phyloP scores from a whole-genome alignment of 2,329 filamentous ascomycete genomes.

The Botryosphaeria dothidea region DNA sequence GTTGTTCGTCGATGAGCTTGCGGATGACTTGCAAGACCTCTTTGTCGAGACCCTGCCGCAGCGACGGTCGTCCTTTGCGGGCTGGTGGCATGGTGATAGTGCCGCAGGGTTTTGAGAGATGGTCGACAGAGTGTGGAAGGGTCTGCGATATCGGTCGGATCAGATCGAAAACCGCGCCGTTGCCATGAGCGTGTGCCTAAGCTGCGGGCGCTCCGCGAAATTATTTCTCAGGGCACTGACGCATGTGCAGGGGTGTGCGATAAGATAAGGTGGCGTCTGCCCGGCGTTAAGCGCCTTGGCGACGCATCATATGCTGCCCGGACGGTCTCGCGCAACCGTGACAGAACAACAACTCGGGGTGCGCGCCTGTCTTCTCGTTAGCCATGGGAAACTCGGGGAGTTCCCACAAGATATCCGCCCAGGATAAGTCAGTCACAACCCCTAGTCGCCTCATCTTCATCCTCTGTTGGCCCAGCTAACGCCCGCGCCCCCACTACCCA shows the following conservation, averaged over 20 bases:
- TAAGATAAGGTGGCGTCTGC: neutral
- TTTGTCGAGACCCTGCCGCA: conserved; percentile 44
- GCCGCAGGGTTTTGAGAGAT: too few relatives aligned
- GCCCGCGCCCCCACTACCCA: conserved; percentile 40
- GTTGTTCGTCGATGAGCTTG: conserved; percentile 70
- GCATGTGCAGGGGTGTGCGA: neutral
- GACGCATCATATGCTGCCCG: conserved; percentile 8
- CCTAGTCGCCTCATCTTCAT: conserved; percentile 20
- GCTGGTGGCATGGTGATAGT: neutral
- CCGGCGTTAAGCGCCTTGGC: conserved; percentile 6
- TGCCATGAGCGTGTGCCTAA: neutral
- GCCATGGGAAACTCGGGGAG: conserved; percentile 67
- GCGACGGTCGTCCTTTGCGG: conserved; percentile 27
- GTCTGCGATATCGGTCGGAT: neutral
- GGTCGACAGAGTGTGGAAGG: neutral
- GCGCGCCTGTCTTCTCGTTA: conserved; percentile 14
- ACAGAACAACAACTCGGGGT: neutral
- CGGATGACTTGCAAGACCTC: conserved; percentile 74
- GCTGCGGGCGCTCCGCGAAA: neutral
- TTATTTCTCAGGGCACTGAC: neutral
- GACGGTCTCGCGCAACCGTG: conserved; percentile 6
- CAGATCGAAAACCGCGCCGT: too few relatives aligned
- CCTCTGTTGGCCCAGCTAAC: conserved; percentile 4
- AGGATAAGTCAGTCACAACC: conserved; percentile 72
- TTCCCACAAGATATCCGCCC: conserved; percentile 67